Conservation (phyloP, 148 eudicot genomes). For the Fagopyrum tataricum region DNA sequence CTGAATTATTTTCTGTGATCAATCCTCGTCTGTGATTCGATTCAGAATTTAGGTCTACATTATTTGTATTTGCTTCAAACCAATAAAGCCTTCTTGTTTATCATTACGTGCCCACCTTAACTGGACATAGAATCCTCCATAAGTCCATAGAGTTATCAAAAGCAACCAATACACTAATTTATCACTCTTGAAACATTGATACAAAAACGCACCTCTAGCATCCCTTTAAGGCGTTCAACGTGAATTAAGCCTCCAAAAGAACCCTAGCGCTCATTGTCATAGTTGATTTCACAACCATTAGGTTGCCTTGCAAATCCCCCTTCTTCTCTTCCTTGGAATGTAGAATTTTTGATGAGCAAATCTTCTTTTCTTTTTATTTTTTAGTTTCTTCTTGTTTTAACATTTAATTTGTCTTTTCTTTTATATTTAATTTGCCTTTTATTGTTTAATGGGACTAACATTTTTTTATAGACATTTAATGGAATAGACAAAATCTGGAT, state of each 20-base stretch:
- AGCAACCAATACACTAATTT: conserved; percentile 85
- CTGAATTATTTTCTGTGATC: conserved; percentile 27
- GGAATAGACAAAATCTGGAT: too few species aligned
- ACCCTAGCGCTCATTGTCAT: conserved; percentile 73
- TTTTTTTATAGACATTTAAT: too few species aligned
- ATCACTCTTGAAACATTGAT: conserved; percentile 64
- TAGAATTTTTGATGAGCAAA: too few species aligned
- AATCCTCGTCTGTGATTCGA: conserved; percentile 31
- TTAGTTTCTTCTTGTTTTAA: too few species aligned
- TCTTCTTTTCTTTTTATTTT: too few species aligned
- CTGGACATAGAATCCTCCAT: conserved; percentile 91
- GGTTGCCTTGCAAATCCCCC: conserved; percentile 44
- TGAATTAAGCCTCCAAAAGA: conserved; percentile 59
- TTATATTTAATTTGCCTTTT: too few species aligned
- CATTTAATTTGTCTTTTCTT: too few species aligned
- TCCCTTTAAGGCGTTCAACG: conserved; percentile 71
- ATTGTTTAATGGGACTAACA: too few species aligned
- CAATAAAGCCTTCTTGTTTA: conserved; percentile 55
- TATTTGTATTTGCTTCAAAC: conserved; percentile 38
- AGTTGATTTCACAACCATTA: conserved; percentile 65
- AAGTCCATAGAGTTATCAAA: conserved; percentile 92
- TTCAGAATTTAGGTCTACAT: conserved; percentile 22
- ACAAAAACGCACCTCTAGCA: conserved; percentile 25
- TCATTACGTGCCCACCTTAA: conserved; percentile 95
- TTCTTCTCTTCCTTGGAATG: conserved; percentile 47